Base-by-base conservation (phyloP, 1,139 yeast genomes). In the Pneumocystis sp. region DNA sequence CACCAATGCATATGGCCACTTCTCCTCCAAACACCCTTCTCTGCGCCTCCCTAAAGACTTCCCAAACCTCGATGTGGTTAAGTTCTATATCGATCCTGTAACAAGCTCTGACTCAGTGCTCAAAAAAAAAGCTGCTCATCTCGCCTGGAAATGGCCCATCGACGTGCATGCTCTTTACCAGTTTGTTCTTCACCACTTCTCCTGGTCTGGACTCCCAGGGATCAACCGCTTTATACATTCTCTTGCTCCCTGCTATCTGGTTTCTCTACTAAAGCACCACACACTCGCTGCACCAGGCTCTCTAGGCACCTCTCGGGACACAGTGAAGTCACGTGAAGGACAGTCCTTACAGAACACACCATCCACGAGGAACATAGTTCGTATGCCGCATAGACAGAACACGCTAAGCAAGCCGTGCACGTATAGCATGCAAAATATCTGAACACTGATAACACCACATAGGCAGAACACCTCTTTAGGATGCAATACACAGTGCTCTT, bases 51-150 rank as follows among this genome's bases (percentile, higher is more conserved):
- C 65, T 4, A 63, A 63, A 12, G 57, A 61, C 8, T 70, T 70
- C 61, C 71, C 71, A 3, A 45, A 61, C 21, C 40, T 37, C 29
- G 61, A 42, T 8, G 57, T 68, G 1, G 50, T 65, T 15, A 31
- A 62, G 12, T 45, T 62, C 10, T 69, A 70, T 60, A 42, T 50
- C n/a, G 17, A 42, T 4, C 71, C 71, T 10, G 61, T 62, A n/a
- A 67, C 68, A 37, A 61, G 65, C 2, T 29, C 29, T 1, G 57
- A 50, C 12, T 25, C 21, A 8, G 34, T 25, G 1, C 10, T 50
- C 21, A 34, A 31, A 19, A 29, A 21, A 8, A 29, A 50, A 21
- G 34, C 61, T 59, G 42, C 21, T 7, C n/a, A 31, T 25, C 15
- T 65, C 8, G 63, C 40, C 8, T 63, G 66, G 67, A 19, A 31